These are phyloP conservation scores for Nadsonia starkeyi-henricii DNA, from an alignment of 1,139 yeast species.

Conservation along the genomic window DNA sequence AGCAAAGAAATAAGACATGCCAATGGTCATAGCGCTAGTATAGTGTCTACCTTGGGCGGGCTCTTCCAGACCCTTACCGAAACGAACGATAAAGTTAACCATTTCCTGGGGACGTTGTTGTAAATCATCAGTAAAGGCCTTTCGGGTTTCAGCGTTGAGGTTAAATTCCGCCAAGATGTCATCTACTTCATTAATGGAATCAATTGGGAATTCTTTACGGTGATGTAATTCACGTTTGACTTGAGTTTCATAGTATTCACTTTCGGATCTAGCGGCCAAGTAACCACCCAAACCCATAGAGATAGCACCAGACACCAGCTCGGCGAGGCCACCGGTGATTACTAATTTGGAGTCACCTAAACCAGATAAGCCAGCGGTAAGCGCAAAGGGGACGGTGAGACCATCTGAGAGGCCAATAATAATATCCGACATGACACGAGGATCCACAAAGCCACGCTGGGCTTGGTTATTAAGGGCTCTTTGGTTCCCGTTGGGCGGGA, in stretches of 20 bases:
- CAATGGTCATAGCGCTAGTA: conserved; percentile 65
- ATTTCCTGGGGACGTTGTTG: conserved; percentile 44
- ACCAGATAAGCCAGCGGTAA: conserved; percentile 68
- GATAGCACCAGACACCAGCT: conserved; percentile 71
- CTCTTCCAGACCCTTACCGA: conserved; percentile 65
- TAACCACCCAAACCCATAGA: conserved; percentile 80
- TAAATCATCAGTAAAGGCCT: conserved; percentile 46
- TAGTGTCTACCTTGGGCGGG: conserved; percentile 73
- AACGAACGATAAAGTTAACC: conserved; percentile 60
- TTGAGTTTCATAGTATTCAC: conserved; percentile 36
- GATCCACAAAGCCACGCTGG: conserved; percentile 14
- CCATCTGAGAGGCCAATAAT: conserved; percentile 78
- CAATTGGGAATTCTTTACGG: conserved; percentile 39
- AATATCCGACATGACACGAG: conserved; percentile 65
- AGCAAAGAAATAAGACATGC: conserved; percentile 60
- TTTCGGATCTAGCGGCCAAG: conserved; percentile 67
- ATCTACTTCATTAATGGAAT: conserved; percentile 41
- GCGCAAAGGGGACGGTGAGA: conserved; percentile 71
- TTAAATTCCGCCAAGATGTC: conserved; percentile 57
- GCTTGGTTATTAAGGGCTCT: conserved; percentile 6
- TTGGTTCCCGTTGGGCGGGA: background rate
- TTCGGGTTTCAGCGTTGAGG: conserved; percentile 49
- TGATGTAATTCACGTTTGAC: conserved; percentile 49
- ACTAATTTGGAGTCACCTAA: conserved; percentile 62
- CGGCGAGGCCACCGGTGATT: conserved; percentile 78